Conservation (phyloP, 1,284 basidiomycete species). For the Irpex rosettiformis region DNA sequence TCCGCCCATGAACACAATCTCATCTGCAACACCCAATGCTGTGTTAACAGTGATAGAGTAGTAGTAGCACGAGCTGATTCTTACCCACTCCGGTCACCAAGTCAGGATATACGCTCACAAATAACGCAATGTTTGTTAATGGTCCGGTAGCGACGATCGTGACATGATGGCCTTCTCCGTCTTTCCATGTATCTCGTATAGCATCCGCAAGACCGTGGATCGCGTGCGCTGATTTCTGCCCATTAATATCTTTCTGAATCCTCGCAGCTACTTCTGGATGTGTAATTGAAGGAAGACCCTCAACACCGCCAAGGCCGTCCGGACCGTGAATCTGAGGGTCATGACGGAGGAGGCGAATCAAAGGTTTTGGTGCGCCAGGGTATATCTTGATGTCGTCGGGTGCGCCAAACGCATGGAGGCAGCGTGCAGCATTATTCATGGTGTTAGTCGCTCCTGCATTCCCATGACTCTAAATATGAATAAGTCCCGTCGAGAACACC, state of each 20-base stretch:
- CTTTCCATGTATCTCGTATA: conserved; percentile 51
- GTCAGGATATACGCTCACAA: conserved; percentile 68
- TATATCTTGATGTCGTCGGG: conserved; percentile 54
- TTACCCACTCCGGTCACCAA: conserved; percentile 55
- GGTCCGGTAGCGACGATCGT: conserved; percentile 74
- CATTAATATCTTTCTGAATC: conserved; percentile 28
- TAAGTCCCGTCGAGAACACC: not conserved
- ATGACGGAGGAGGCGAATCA: conserved; percentile 39
- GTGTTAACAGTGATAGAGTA: not conserved
- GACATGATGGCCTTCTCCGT: conserved; percentile 52
- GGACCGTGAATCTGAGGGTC: conserved; percentile 73
- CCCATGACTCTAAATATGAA: conserved; percentile 61
- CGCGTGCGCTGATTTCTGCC: conserved; percentile 36
- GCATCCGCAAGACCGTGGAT: conserved; percentile 64
- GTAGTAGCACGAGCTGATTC: not conserved
- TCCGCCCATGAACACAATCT: conserved; percentile 89
- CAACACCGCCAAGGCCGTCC: conserved; percentile 78
- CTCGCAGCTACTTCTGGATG: conserved; percentile 45
- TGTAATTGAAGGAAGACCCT: conserved; percentile 56
- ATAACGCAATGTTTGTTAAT: conserved; percentile 83
- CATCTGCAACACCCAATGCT: conserved; percentile 33
- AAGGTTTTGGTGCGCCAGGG: conserved; percentile 64
- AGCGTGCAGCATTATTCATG: conserved; percentile 67
- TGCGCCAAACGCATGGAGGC: conserved; percentile 68
- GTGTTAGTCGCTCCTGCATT: conserved; percentile 67